Percentiles rank a stretch among this genome's conserved stretches.
phyloP scores from a whole-genome alignment of 1,284 basidiomycete species.

The Mycosarcoma mackinlayi region DNA sequence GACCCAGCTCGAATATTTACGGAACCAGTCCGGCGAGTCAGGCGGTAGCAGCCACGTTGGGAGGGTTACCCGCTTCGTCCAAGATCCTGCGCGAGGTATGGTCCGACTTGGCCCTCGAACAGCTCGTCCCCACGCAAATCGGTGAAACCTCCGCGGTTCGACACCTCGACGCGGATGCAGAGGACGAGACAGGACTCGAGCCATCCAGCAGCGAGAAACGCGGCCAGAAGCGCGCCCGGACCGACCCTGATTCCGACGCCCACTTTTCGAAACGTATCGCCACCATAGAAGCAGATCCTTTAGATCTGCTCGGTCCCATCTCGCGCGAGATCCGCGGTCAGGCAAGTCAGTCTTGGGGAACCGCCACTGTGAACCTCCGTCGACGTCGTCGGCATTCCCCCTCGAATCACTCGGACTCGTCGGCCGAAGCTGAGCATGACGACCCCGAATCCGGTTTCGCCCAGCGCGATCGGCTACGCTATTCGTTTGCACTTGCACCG shows the following conservation, averaged over 20 bases:
- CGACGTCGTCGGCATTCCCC: constrained; percentile 9
- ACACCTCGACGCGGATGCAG: constrained; percentile 6
- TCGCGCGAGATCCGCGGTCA: constrained; percentile 47
- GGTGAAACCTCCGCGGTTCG: constrained; percentile 31
- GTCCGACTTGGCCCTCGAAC: constrained; percentile 59
- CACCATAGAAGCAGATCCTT: constrained; percentile 33
- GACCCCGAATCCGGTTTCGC: constrained; percentile 19
- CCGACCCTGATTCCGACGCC: constrained; percentile 24
- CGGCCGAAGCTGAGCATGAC: constrained; percentile 32
- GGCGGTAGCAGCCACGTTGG: constrained; percentile 38
- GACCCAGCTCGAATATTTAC: constrained; percentile 37
- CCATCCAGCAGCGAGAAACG: neutral
- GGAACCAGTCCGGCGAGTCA: constrained; percentile 40
- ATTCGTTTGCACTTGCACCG: constrained; percentile 32
- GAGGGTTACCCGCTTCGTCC: constrained; percentile 25
- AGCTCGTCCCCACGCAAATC: constrained; percentile 36
- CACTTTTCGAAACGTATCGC: constrained; percentile 25
- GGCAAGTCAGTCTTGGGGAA: constrained; percentile 27
- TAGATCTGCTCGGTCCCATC: constrained; percentile 34
- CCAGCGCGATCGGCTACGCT: constrained; percentile 33
- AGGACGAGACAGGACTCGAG: neutral
- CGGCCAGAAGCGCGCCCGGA: constrained; percentile 21
- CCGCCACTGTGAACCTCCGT: neutral
- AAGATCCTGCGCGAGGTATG: constrained; percentile 48
- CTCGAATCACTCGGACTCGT: constrained; percentile 29